phyloP scores from a whole-genome alignment of 78 protist genomes.

The Corallochytrium limacisporum region DNA sequence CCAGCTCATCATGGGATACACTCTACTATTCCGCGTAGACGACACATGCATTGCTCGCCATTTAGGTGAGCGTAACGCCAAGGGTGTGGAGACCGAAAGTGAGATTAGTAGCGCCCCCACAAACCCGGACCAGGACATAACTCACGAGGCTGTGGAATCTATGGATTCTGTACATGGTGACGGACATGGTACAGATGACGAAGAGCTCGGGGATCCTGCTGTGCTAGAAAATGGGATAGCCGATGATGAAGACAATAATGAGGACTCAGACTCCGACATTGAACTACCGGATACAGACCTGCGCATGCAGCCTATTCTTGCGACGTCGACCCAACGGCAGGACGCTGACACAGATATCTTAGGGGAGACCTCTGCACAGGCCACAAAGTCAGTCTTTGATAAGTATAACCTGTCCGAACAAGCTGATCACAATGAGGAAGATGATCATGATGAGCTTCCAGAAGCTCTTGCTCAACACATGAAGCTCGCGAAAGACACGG shows the following conservation, averaged over 20 bases:
- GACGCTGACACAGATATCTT: not conserved
- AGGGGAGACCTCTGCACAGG: not conserved
- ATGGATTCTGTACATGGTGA: not conserved
- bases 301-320: not conserved
- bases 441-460: not conserved
- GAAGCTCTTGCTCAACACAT: not conserved
- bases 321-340: not conserved
- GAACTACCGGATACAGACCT: not conserved
- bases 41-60: constrained; percentile 32
- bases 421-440: not conserved
- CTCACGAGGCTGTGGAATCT: not conserved
- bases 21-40: constrained; percentile 61
- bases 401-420: not conserved
- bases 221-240: not conserved
- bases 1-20: constrained; percentile 74
- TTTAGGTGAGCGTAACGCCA: constrained; percentile 24
- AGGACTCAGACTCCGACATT: not conserved
- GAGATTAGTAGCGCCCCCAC: not conserved
- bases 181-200: constrained; percentile 2
- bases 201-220: constrained; percentile 11
- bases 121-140: not conserved
- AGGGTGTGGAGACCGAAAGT: not conserved
- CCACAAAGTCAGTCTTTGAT: not conserved
- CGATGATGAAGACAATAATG: not conserved
- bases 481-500: not conserved